Percentiles rank a stretch among this genome's conserved stretches.
phyloP scores from a whole-genome alignment of 2,329 filamentous ascomycete genomes.

The Keithomyces neogunnii region DNA sequence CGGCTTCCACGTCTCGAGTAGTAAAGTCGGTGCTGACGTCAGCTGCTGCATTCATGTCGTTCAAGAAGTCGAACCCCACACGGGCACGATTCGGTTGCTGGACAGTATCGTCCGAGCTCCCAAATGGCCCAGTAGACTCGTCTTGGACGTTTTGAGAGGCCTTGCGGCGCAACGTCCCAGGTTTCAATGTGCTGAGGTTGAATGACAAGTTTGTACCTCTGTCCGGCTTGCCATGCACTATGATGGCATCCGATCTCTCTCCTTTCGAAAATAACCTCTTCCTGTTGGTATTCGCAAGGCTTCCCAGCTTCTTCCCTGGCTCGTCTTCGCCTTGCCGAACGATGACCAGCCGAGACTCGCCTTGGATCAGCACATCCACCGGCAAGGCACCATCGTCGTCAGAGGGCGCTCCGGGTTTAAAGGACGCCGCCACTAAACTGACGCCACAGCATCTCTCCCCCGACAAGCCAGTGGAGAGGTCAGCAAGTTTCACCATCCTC shows the following conservation, averaged over 20 bases:
- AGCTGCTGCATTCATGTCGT: constrained; percentile 43
- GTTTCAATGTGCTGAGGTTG: constrained; percentile 40
- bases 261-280: constrained; percentile 27
- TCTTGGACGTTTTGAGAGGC: constrained; percentile 19
- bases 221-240: constrained; percentile 40
- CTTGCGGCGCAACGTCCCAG: constrained; percentile 25
- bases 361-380: constrained; percentile 45
- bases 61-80: constrained; percentile 40
- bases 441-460: constrained; percentile 49
- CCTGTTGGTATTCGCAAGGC: constrained; percentile 24
- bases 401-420: constrained; percentile 12
- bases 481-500: constrained; percentile 46
- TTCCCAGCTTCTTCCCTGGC: constrained; percentile 33
- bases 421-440: constrained; percentile 32
- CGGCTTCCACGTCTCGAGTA: constrained; percentile 45
- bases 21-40: constrained; percentile 41
- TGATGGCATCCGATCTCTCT: constrained; percentile 42
- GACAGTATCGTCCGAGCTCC: constrained; percentile 14
- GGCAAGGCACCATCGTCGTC: constrained; percentile 33
- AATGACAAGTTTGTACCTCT: constrained; percentile 32
- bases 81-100: constrained; percentile 21
- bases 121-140: constrained; percentile 10
- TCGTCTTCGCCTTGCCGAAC: constrained; percentile 45
- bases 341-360: constrained; percentile 47
- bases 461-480: constrained; percentile 44